Evolutionary conservation across 148 eudicot species (phyloP), one percentile per base, ranked within the genome.

Genomic region (Oxyria digyna): DNA sequence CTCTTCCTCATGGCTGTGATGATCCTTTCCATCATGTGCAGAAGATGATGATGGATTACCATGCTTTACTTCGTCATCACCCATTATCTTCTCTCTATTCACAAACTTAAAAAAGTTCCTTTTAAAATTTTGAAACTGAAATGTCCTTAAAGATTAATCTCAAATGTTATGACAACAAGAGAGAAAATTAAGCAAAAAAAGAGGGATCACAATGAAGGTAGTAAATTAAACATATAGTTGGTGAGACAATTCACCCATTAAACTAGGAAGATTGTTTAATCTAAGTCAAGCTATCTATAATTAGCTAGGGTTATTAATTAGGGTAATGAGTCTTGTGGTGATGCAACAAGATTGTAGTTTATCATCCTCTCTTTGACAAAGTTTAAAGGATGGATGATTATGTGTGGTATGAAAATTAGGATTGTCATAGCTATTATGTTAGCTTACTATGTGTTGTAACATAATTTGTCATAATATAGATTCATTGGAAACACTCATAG

Each of bases 1-100:
- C 3, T 87, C 94, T 0, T 85, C 94, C 67, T 87, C 94, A 6
- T 81, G 78, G 31, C 20, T 45, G 38, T 35, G 38, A 5, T 33
- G 6, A 13, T 37, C 73, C 38, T 74, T 77, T 6, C 65, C 65
- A 1, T 59, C 65, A 27, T 59, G n/a, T 29, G 41, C 8, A 4
- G 65, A 29, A 26, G 80, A 76, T 33, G 73, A 43, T 21, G 71
- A 68, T 21, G 68, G 71, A 71, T 76, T 78, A 69, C 40, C 70
- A 71, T 75, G 50, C 46, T 76, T 66, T 33, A 20, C 10, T 37
- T 37, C 29, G 1, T 33, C 43, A 35, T 66, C 31, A 38, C 4
- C 46, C 42, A 66, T 66, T 23, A 21, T 63, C 67, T 63, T 63
- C 24, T 63, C 42, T 63, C 6, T 63, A 0, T 13, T 13, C 27